A percentile compares a stretch with the other conserved stretches of the same genome.
phyloP scores from a whole-genome alignment of 805 yeast genomes.

The Wickerhamomyces alni region DNA sequence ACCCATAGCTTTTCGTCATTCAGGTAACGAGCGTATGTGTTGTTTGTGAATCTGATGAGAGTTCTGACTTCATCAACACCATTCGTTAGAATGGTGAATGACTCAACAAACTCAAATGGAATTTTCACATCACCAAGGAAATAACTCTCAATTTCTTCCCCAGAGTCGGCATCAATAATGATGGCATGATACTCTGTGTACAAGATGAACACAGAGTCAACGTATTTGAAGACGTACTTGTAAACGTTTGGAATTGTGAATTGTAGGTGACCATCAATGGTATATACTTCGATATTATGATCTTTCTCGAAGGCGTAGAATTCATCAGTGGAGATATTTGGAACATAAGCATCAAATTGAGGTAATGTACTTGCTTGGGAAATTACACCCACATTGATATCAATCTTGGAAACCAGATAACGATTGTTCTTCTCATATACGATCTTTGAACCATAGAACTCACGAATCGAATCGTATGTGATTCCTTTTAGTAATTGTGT shows the following conservation, averaged over 20 bases:
- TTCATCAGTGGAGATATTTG: conserved; percentile 14
- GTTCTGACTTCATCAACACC: conserved; percentile 12
- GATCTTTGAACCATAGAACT: conserved; percentile 20
- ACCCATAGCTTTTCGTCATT: conserved; percentile 28
- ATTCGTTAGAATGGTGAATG: conserved; percentile 6
- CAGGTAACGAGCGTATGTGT: conserved; percentile 5
- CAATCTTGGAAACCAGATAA: conserved; percentile 7
- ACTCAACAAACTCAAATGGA: conserved; percentile 6
- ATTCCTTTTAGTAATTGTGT: conserved; percentile 6
- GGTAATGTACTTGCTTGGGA: conserved; percentile 6
- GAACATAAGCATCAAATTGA: conserved; percentile 8
- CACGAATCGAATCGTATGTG: conserved; percentile 12
- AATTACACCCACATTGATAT: conserved; percentile 7
- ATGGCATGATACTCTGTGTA: conserved; percentile 18
- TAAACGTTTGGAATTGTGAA: conserved; percentile 17
- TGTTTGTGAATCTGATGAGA: conserved; percentile 8
- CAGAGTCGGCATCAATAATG: conserved; percentile 21
- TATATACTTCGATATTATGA: conserved; percentile 16
- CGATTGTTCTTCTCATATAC: conserved; percentile 7
- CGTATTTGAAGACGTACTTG: conserved; percentile 15
- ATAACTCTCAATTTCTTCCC: conserved; percentile 17
- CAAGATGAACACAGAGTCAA: conserved; percentile 14
- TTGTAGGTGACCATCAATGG: conserved; percentile 8
- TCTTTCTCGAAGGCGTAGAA: conserved; percentile 16
- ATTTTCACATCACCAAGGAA: conserved; percentile 10